phyloP scores from a whole-genome alignment of 306 rosid species.

The Cotoneaster glaucophyllus region DNA sequence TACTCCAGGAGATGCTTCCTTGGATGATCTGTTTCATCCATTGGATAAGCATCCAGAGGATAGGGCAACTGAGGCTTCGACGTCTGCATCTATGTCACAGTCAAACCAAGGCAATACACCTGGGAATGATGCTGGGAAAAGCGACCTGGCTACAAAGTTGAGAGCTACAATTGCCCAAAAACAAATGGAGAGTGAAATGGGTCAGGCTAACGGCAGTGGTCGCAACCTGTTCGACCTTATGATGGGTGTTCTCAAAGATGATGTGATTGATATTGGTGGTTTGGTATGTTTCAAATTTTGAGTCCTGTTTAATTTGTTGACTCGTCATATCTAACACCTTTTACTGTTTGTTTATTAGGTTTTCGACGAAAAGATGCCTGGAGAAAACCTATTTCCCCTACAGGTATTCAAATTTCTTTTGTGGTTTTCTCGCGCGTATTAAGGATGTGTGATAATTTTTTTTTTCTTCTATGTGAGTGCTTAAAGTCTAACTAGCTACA shows the following conservation, averaged over 20 bases:
- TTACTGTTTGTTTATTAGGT: constrained; percentile 44
- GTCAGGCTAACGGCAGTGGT: constrained; percentile 68
- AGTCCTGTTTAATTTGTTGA: constrained; percentile 1
- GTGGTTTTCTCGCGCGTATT: not conserved
- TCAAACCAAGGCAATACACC: constrained; percentile 43
- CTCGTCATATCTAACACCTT: constrained; percentile 9
- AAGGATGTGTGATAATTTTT: not conserved
- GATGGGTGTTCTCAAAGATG: constrained; percentile 84
- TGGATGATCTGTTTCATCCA: constrained; percentile 90
- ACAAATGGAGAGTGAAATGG: constrained; percentile 84
- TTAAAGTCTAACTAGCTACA: not conserved
- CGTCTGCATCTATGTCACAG: constrained; percentile 64
- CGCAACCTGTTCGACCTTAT: constrained; percentile 75
- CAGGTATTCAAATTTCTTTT: constrained; percentile 48
- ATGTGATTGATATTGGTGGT: constrained; percentile 87
- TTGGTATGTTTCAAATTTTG: constrained; percentile 50
- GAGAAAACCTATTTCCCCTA: constrained; percentile 82
- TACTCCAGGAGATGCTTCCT: constrained; percentile 95
- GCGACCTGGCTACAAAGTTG: constrained; percentile 89
- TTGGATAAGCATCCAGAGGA: constrained; percentile 63
- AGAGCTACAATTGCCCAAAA: constrained; percentile 92
- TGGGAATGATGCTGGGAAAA: constrained; percentile 55
- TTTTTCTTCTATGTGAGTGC: not conserved
- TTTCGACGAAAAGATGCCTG: constrained; percentile 83
- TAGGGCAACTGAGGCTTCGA: constrained; percentile 65